Percentiles rank a stretch among this genome's conserved stretches.
These are phyloP conservation scores for Cyclospora cayetanensis DNA, from an alignment of 169 alveolate species.

Conservation along the genomic window DNA sequence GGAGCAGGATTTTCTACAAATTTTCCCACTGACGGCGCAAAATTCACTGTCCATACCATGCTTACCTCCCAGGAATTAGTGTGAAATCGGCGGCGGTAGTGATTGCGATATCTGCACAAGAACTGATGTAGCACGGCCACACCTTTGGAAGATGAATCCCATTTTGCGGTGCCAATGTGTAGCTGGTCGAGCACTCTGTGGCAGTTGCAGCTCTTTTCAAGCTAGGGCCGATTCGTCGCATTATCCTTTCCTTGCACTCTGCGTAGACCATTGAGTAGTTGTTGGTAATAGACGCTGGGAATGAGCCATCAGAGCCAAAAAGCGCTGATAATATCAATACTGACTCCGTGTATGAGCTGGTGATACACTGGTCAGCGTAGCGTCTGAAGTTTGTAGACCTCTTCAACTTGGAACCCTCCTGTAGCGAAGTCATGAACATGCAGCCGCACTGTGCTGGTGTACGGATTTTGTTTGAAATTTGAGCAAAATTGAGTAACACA, in stretches of 20 bases:
- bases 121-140: constrained; percentile 25
- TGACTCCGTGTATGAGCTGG: constrained; percentile 32
- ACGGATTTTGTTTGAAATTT: background rate
- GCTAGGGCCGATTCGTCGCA: background rate
- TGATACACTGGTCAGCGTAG: background rate
- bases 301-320: constrained; percentile 13
- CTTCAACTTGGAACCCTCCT: constrained; percentile 10
- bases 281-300: background rate
- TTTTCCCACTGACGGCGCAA: no score
- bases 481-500: no score
- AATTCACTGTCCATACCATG: background rate
- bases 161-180: background rate
- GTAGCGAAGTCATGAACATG: background rate
- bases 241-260: background rate
- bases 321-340: constrained; percentile 4
- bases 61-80: constrained; percentile 35
- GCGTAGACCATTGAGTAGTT: background rate
- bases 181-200: background rate
- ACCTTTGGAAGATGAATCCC: background rate
- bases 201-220: background rate
- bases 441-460: background rate
- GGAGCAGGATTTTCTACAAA: no score
- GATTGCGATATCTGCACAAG: background rate
- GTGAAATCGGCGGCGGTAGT: background rate
- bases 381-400: background rate